Conservation (phyloP, 1,284 basidiomycete species). For the Cutaneotrichosporon spelunceum region DNA sequence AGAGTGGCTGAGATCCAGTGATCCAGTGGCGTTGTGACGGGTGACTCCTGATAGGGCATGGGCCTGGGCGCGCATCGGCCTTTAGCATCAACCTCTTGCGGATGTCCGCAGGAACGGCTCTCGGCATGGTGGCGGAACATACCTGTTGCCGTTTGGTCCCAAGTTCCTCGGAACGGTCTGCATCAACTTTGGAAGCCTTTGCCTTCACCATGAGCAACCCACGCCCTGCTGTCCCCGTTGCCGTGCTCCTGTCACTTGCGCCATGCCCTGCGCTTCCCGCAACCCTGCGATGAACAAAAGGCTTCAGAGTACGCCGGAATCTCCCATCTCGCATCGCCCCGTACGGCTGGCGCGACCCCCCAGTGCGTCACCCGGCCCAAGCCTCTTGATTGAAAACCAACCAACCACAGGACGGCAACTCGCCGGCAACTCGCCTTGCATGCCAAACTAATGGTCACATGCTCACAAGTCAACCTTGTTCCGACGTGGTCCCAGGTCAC, state of each 20-base stretch:
- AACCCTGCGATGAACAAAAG: background rate
- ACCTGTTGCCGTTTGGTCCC: background rate
- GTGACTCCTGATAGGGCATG: background rate
- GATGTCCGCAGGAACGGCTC: background rate
- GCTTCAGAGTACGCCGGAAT: background rate
- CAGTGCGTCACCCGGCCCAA: background rate
- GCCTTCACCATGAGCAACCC: background rate
- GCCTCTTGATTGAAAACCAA: background rate
- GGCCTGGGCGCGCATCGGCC: background rate
- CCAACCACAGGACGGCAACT: background rate
- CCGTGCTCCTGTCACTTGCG: background rate
- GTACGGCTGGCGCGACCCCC: background rate
- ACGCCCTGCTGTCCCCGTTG: background rate
- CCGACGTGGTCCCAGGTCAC: background rate
- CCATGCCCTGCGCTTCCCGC: background rate
- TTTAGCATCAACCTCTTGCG: background rate
- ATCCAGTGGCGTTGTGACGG: background rate
- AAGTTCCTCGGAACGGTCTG: background rate
- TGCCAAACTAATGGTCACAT: background rate
- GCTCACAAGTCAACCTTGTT: background rate
- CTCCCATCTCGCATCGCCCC: no score
- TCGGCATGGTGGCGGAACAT: background rate
- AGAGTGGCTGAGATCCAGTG: background rate
- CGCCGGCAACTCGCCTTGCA: background rate
- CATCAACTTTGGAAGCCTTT: no score